Conservation (phyloP, 129 eudicot species). For the Flaveria brownii region DNA sequence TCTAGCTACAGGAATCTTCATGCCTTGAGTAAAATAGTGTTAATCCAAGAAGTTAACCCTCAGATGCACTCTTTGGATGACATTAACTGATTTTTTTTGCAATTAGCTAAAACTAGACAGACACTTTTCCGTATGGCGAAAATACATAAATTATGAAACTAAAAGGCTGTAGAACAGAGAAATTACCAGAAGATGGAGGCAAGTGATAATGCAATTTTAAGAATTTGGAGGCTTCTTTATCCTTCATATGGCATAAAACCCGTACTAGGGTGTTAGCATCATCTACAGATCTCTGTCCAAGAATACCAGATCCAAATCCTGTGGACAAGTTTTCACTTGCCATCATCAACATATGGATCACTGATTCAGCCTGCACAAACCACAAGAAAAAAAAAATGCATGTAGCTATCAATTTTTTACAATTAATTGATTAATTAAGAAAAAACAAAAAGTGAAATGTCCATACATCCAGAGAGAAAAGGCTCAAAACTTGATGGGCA, state of each 20-base stretch:
- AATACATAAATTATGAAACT: not conserved
- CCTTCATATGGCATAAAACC: conserved; percentile 87
- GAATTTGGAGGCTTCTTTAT: conserved; percentile 81
- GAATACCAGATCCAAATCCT: conserved; percentile 43
- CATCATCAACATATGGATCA: conserved; percentile 80
- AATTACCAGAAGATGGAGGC: conserved; percentile 89
- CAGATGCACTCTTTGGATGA: not conserved
- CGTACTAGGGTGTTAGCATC: conserved; percentile 82
- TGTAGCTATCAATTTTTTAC: not conserved
- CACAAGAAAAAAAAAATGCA: not conserved
- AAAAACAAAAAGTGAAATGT: not conserved
- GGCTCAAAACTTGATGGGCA: conserved; percentile 69
- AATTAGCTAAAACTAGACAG: not conserved
- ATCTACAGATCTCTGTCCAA: conserved; percentile 53
- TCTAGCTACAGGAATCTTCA: not conserved
- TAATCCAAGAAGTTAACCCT: not conserved
- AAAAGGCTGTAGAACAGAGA: not conserved
- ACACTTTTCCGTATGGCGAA: not conserved
- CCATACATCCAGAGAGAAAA: conserved; percentile 72
- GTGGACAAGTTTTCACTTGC: conserved; percentile 78
- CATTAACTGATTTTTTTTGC: not conserved
- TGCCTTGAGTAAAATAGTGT: not conserved
- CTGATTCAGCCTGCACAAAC: conserved; percentile 60
- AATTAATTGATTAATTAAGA: not conserved
- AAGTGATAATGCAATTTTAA: conserved; percentile 64